phyloP scores from a whole-genome alignment of 768 basidiomycete genomes.

The Artomyces pyxidatus region DNA sequence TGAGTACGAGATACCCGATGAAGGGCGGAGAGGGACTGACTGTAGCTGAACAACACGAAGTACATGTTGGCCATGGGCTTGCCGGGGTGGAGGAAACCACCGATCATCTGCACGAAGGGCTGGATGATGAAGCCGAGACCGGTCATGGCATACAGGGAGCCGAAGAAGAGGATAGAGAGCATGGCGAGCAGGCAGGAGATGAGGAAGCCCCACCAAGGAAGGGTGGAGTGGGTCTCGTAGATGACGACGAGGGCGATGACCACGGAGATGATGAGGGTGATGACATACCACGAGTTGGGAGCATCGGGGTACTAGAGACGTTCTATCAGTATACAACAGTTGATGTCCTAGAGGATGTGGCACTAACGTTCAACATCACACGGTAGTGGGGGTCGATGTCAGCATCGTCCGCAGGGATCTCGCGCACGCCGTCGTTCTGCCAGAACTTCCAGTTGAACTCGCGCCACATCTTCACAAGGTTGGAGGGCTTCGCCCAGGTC shows the following conservation, averaged over 20 bases:
- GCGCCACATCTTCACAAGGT: slow-evolving; percentile 25
- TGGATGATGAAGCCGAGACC: slow-evolving; percentile 38
- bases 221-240: slow-evolving; percentile 39
- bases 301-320: slow-evolving; percentile 26
- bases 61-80: slow-evolving; percentile 28
- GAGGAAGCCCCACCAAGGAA: slow-evolving; percentile 47
- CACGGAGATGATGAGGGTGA: slow-evolving; percentile 15
- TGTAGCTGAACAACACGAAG: slow-evolving; percentile 41
- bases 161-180: slow-evolving; percentile 40
- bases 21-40: slow-evolving; percentile 16
- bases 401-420: slow-evolving; percentile 18
- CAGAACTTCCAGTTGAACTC: slow-evolving; percentile 36
- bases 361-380: slow-evolving; percentile 38
- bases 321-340: no score
- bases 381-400: slow-evolving; percentile 41
- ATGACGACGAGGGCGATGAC: slow-evolving; percentile 35
- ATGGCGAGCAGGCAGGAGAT: slow-evolving; percentile 34
- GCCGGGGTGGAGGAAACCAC: slow-evolving; percentile 26
- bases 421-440: slow-evolving; percentile 29
- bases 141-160: slow-evolving; percentile 38
- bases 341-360: no score
- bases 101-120: slow-evolving; percentile 42
- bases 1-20: background rate
- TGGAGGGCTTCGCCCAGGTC: slow-evolving; percentile 35
- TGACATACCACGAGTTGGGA: slow-evolving; percentile 27